Conservation (phyloP, 2,329 filamentous ascomycete species). For the Fusarium agapanthi region DNA sequence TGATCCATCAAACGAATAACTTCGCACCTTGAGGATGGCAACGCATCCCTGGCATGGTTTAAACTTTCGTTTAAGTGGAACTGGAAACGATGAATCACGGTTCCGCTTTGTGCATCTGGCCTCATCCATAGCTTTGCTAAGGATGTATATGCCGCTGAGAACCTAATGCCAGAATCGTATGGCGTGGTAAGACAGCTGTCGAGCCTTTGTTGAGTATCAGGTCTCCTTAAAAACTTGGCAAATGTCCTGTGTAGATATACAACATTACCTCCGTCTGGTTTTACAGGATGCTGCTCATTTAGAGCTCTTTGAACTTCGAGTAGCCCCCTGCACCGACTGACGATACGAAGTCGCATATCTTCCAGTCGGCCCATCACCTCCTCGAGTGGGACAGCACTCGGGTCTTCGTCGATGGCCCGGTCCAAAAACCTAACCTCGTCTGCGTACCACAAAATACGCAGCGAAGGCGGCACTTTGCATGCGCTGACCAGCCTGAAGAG, state of each 20-base stretch:
- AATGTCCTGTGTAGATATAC: constrained; percentile 1
- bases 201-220: neutral
- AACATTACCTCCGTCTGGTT: rapidly evolving
- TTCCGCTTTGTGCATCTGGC: rapidly evolving
- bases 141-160: neutral
- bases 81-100: rapidly evolving
- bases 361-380: neutral
- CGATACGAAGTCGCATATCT: neutral
- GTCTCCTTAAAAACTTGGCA: neutral
- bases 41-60: rapidly evolving
- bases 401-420: neutral
- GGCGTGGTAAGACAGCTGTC: neutral
- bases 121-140: neutral
- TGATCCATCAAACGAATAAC: neutral
- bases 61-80: rapidly evolving
- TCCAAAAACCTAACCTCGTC: constrained; percentile 3
- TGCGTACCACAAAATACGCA: neutral
- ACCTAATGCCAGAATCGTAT: neutral
- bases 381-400: rapidly evolving
- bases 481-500: neutral
- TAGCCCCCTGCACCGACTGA: constrained; percentile 12
- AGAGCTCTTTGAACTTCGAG: neutral
- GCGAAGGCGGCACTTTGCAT: neutral
- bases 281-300: neutral
- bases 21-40: rapidly evolving